These are phyloP conservation scores for Mallotus repandus DNA, from an alignment of 441 rosid genomes.

Conservation along the genomic window DNA sequence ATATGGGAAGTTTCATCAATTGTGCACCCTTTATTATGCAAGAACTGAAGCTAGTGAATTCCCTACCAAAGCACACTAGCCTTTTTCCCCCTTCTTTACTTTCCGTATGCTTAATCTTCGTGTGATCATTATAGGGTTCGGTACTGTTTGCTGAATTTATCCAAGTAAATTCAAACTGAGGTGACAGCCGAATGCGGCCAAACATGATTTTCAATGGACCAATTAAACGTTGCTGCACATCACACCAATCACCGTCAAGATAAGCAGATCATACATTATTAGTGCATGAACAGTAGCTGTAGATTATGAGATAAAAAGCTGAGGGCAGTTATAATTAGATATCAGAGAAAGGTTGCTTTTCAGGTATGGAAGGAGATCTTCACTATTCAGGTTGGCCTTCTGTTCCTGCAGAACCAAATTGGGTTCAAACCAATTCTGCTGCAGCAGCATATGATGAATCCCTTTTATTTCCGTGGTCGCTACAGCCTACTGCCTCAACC, in stretches of 20 bases:
- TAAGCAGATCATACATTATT: slow-evolving; percentile 40
- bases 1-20: no score
- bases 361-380: slow-evolving; percentile 38
- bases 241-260: slow-evolving; percentile 49
- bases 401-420: slow-evolving; percentile 26
- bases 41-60: no score
- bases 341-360: slow-evolving; percentile 3
- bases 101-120: not conserved
- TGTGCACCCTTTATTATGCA: no score
- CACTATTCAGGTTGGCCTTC: slow-evolving; percentile 29
- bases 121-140: not conserved
- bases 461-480: slow-evolving; percentile 36
- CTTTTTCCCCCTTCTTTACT: not conserved
- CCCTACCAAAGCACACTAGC: no score
- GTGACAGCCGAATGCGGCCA: slow-evolving; percentile 42
- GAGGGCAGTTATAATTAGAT: not conserved
- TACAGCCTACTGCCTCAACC: slow-evolving; percentile 31
- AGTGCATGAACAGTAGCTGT: slow-evolving; percentile 36
- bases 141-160: not conserved
- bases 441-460: slow-evolving; percentile 24
- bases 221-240: slow-evolving; percentile 32
- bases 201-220: slow-evolving; percentile 38
- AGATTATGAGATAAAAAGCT: slow-evolving; percentile 24
- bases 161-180: slow-evolving; percentile 22
- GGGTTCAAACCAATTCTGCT: slow-evolving; percentile 26